Percentiles rank a stretch among this genome's conserved stretches.
phyloP scores from a whole-genome alignment of 306 rosid species.

The Abrus precatorius region DNA sequence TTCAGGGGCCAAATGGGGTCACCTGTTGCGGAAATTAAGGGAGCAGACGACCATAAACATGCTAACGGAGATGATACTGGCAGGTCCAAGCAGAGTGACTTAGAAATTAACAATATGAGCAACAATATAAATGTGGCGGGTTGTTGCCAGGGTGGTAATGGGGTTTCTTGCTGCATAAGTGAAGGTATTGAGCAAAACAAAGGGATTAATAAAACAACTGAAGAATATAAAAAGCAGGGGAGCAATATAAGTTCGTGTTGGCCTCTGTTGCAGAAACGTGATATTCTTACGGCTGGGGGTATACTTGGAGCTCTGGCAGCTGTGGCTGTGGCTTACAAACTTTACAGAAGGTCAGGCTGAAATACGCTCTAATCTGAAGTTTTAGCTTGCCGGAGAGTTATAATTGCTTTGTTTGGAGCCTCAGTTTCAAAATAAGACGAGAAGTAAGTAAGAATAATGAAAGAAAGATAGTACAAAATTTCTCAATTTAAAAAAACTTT shows the following conservation, averaged over 20 bases:
- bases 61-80: constrained; percentile 43
- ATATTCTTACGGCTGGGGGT: constrained; percentile 60
- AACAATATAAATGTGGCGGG: constrained; percentile 53
- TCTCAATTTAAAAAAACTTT: too few relatives aligned
- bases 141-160: constrained; percentile 74
- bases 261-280: constrained; percentile 66
- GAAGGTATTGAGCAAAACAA: constrained; percentile 59
- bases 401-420: neutral
- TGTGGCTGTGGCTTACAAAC: constrained; percentile 71
- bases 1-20: constrained; percentile 63
- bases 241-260: constrained; percentile 50
- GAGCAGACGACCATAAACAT: constrained; percentile 42
- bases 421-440: too few relatives aligned
- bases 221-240: constrained; percentile 52
- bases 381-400: constrained; percentile 42
- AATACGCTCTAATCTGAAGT: constrained; percentile 31
- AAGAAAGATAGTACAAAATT: neutral
- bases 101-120: constrained; percentile 40
- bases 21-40: constrained; percentile 40
- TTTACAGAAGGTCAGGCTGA: constrained; percentile 73
- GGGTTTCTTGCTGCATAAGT: constrained; percentile 83
- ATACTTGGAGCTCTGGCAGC: constrained; percentile 77
- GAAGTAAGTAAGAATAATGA: neutral
- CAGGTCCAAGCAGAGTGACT: constrained; percentile 42
- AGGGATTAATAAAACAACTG: constrained; percentile 46